phyloP scores from a whole-genome alignment of 352 stramenopile genomes.

The Globisporangium recalcitrans region DNA sequence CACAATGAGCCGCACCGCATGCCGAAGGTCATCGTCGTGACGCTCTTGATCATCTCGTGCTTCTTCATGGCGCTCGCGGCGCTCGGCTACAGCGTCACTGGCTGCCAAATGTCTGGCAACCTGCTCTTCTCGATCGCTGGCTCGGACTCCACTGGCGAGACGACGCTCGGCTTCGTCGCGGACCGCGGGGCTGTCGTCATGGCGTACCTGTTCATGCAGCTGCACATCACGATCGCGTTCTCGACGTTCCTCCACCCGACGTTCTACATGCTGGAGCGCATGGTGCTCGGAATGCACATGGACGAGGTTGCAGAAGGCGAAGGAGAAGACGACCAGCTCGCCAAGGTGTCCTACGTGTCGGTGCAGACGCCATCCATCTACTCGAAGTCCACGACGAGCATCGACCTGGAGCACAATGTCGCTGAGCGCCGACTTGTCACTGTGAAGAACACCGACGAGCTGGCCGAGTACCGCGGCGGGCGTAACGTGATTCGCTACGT shows the following conservation, averaged over 20 bases:
- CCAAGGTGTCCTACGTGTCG: slow-evolving; percentile 13
- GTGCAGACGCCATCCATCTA: slow-evolving; percentile 15
- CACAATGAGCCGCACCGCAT: slow-evolving; percentile 43
- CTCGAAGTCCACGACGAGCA: slow-evolving; percentile 16
- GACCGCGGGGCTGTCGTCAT: slow-evolving; percentile 31
- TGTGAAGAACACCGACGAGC: slow-evolving; percentile 4
- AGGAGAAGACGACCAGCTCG: background rate
- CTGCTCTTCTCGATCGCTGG: slow-evolving; percentile 44
- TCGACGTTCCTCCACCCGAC: slow-evolving; percentile 40
- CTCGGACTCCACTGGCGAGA: slow-evolving; percentile 14
- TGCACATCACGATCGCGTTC: slow-evolving; percentile 50
- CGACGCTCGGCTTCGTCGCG: slow-evolving; percentile 33
- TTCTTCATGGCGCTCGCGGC: slow-evolving; percentile 39
- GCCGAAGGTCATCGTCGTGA: slow-evolving; percentile 42
- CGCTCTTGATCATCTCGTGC: slow-evolving; percentile 28
- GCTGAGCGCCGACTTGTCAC: slow-evolving; percentile 6
- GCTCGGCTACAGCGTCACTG: slow-evolving; percentile 27
- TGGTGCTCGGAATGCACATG: slow-evolving; percentile 41
- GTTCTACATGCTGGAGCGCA: slow-evolving; percentile 43
- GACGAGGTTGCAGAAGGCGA: background rate
- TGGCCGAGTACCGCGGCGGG: slow-evolving; percentile 18
- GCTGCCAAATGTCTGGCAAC: slow-evolving; percentile 48
- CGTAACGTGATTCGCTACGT: slow-evolving; percentile 20
- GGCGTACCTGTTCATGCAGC: slow-evolving; percentile 44
- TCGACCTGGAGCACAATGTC: slow-evolving; percentile 13